Conservation (phyloP, 2,329 filamentous ascomycete genomes). For the Fusarium avenaceum region DNA sequence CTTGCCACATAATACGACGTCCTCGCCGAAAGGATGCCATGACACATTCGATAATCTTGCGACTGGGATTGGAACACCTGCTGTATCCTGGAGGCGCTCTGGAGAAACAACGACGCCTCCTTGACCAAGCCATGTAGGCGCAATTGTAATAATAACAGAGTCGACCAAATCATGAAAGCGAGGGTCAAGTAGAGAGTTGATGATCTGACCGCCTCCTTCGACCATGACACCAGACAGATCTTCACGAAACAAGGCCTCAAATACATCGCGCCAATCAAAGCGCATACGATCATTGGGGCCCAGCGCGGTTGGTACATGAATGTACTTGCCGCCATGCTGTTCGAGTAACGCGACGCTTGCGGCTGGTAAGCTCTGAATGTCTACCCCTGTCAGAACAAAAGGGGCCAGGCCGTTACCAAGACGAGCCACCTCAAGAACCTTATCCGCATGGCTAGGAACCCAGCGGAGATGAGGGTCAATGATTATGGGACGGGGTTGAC, state of each 20-base stretch:
- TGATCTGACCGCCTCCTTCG: conserved; percentile 86
- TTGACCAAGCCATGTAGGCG: conserved; percentile 88
- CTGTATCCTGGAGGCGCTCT: conserved; percentile 63
- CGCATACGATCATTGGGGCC: conserved; percentile 57
- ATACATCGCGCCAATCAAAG: conserved; percentile 74
- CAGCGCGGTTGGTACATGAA: conserved; percentile 56
- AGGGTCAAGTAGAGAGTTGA: conserved; percentile 82
- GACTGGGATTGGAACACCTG: conserved; percentile 69
- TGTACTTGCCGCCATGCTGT: conserved; percentile 66
- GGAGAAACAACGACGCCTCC: conserved; percentile 86
- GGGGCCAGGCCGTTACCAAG: conserved; percentile 78
- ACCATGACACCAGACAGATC: conserved; percentile 87
- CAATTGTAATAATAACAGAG: conserved; percentile 88
- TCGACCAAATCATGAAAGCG: conserved; percentile 74
- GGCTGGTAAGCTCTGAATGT: conserved; percentile 59
- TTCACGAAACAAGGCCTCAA: conserved; percentile 68
- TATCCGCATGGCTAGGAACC: conserved; percentile 70
- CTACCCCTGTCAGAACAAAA: conserved; percentile 73
- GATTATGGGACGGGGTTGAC: conserved; percentile 84
- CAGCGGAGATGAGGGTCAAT: conserved; percentile 85
- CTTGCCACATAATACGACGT: conserved; percentile 84
- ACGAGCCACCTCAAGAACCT: conserved; percentile 74
- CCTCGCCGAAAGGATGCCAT: conserved; percentile 85
- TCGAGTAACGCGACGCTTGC: conserved; percentile 60
- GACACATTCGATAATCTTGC: conserved; percentile 75